Percentiles rank a stretch among this genome's conserved stretches.
phyloP scores from a whole-genome alignment of 2,329 filamentous ascomycete genomes.

The Macrophomina tecta region DNA sequence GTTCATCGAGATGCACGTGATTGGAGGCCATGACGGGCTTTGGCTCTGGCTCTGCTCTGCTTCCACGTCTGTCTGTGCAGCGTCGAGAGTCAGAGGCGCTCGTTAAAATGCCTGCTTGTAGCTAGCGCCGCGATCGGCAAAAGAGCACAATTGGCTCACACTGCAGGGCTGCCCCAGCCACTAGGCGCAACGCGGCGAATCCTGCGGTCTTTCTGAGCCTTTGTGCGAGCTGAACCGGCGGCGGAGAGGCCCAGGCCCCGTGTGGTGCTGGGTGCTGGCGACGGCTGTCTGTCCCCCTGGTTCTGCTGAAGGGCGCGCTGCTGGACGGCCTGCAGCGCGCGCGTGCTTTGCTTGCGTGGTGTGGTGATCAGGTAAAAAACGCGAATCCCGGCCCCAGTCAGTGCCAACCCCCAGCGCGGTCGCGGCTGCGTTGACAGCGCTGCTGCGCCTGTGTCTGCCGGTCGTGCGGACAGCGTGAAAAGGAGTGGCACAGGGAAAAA shows the following conservation, averaged over 20 bases:
- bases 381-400: conserved; percentile 18
- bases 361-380: conserved; percentile 27
- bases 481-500: conserved; percentile 23
- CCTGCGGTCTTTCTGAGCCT: conserved; percentile 14
- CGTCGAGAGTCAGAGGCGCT: conserved; percentile 21
- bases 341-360: conserved; percentile 21
- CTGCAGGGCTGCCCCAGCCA: conserved; percentile 17
- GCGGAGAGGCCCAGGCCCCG: conserved; percentile 23
- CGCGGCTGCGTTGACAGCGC: conserved; percentile 20
- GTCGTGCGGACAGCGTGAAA: conserved; percentile 18
- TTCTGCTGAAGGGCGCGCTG: conserved; percentile 16
- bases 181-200: conserved; percentile 24
- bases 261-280: conserved; percentile 9
- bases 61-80: not conserved
- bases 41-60: conserved; percentile 12
- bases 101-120: conserved; percentile 15
- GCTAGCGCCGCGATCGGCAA: conserved; percentile 4
- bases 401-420: conserved; percentile 20
- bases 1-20: conserved; percentile 31
- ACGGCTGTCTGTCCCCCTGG: conserved; percentile 24
- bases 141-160: not conserved
- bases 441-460: conserved; percentile 21
- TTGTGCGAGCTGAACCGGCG: conserved; percentile 26
- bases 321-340: conserved; percentile 26
- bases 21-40: conserved; percentile 29